phyloP scores from a whole-genome alignment of 192 early-diverging fungal species.

The Coemansia sp. region DNA sequence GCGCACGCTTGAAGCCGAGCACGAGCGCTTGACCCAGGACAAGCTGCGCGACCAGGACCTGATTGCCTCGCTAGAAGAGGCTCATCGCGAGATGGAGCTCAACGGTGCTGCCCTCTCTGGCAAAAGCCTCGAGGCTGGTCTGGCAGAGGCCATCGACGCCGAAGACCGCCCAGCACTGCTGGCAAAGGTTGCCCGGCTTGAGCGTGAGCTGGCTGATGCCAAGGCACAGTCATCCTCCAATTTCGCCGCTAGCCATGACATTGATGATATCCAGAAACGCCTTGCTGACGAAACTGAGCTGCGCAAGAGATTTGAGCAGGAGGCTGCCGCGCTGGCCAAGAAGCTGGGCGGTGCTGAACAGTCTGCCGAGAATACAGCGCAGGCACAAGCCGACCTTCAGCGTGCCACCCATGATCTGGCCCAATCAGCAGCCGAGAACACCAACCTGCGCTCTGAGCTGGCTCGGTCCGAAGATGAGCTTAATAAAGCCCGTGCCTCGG shows the following conservation, averaged over 20 bases:
- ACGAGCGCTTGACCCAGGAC: conserved; percentile 66
- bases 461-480: conserved; percentile 47
- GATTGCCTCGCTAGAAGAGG: conserved; percentile 77
- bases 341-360: conserved; percentile 27
- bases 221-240: conserved; percentile 12
- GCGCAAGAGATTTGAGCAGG: conserved; percentile 50
- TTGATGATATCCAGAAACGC: conserved; percentile 44
- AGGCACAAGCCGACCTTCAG: conserved; percentile 25
- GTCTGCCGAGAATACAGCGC: conserved; percentile 14
- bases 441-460: conserved; percentile 30
- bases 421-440: conserved; percentile 19
- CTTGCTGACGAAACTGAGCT: conserved; percentile 30
- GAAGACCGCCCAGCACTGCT: conserved; percentile 46
- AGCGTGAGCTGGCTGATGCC: conserved; percentile 60
- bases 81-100: conserved; percentile 79
- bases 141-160: conserved; percentile 36
- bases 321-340: conserved; percentile 20
- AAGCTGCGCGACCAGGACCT: conserved; percentile 69
- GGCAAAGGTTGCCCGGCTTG: conserved; percentile 60
- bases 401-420: conserved; percentile 23
- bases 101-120: conserved; percentile 41
- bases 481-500: conserved; percentile 29
- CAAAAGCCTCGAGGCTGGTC: conserved; percentile 25
- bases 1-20: conserved; percentile 59
- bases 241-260: conserved; percentile 37